A percentile compares a stretch with the other conserved stretches of the same genome.
These are phyloP conservation scores for Lagenaria siceraria DNA, from an alignment of 306 rosid genomes.

Conservation along the genomic window DNA sequence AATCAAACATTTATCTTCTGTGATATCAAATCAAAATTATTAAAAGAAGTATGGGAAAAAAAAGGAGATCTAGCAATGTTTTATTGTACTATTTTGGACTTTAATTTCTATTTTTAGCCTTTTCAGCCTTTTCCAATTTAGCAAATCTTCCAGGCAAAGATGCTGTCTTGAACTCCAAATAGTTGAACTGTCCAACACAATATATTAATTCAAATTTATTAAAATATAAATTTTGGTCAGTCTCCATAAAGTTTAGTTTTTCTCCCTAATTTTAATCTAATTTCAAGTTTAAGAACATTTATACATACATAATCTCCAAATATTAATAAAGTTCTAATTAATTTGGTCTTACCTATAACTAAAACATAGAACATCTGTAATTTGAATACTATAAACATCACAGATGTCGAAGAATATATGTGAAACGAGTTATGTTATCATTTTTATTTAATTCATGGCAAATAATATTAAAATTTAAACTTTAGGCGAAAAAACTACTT, in stretches of 20 bases:
- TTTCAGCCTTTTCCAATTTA: background rate
- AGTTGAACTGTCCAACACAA: background rate
- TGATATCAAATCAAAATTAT: background rate
- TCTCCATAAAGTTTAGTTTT: background rate
- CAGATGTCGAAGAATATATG: no score
- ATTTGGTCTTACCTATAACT: no score
- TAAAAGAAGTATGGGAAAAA: background rate
- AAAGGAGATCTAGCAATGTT: background rate
- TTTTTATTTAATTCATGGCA: no score
- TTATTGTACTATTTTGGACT: background rate
- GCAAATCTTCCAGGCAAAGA: background rate
- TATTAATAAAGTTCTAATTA: no score
- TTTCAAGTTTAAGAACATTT: background rate
- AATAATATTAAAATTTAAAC: no score
- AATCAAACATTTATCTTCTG: background rate
- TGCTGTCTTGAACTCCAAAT: background rate
- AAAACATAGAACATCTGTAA: no score
- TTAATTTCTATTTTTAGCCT: background rate
- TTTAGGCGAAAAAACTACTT: no score
- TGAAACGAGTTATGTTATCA: no score
- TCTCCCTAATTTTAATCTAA: no score
- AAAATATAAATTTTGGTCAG: background rate
- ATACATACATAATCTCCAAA: no score
- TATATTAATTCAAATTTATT: background rate
- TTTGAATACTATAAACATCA: no score